Conservation (phyloP, 2,329 filamentous ascomycete species). For the Plenodomus tracheiphilus region DNA sequence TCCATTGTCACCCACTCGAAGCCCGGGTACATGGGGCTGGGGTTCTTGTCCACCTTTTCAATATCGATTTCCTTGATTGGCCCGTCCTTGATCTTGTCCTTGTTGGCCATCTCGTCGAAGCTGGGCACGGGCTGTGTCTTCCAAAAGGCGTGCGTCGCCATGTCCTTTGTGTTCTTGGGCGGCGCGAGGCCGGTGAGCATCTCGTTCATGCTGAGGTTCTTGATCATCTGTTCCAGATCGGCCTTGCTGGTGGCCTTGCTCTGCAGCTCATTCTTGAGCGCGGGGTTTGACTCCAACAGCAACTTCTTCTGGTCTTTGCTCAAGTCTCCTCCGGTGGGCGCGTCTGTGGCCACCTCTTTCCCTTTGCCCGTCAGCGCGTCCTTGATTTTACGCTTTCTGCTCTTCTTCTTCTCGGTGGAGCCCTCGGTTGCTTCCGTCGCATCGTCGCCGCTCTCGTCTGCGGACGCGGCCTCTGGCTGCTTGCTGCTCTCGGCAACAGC, state of each 20-base stretch:
- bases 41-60: slow-evolving; percentile 77
- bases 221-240: slow-evolving; percentile 54
- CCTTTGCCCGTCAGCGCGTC: slow-evolving; percentile 43
- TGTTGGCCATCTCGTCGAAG: slow-evolving; percentile 61
- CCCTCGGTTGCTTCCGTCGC: slow-evolving; percentile 39
- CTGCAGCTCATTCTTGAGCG: slow-evolving; percentile 42
- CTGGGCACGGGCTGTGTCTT: slow-evolving; percentile 92
- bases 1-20: slow-evolving; percentile 97
- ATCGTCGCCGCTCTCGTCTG: slow-evolving; percentile 38
- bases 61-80: slow-evolving; percentile 80
- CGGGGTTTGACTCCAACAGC: slow-evolving; percentile 45
- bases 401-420: slow-evolving; percentile 67
- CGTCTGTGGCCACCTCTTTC: slow-evolving; percentile 32
- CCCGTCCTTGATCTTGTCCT: slow-evolving; percentile 66
- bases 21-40: slow-evolving; percentile 70
- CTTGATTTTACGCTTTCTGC: slow-evolving; percentile 65
- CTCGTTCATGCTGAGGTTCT: slow-evolving; percentile 68
- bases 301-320: slow-evolving; percentile 43
- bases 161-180: slow-evolving; percentile 90
- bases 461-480: slow-evolving; percentile 31
- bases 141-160: slow-evolving; percentile 99
- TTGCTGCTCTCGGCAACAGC: slow-evolving; percentile 40
- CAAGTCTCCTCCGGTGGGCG: slow-evolving; percentile 35
- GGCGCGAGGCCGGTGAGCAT: slow-evolving; percentile 76
- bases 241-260: slow-evolving; percentile 32